A percentile compares a stretch with the other conserved stretches of the same genome.
phyloP scores from a whole-genome alignment of 495 filamentous ascomycete species.

The Trichodelitschia bisporula region DNA sequence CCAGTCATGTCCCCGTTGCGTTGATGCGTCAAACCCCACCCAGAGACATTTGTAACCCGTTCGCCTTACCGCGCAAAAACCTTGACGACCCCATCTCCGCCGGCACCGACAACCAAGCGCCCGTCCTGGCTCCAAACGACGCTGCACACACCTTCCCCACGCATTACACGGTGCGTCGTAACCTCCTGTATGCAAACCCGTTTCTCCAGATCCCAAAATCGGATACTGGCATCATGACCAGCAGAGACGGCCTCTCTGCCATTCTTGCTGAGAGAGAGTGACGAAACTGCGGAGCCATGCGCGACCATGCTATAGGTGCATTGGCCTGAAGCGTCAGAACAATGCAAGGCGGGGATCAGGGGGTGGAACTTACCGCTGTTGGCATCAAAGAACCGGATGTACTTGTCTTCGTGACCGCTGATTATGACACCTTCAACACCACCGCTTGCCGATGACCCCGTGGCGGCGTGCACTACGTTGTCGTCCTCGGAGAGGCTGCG shows the following conservation, averaged over 20 bases:
- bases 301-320: constrained; percentile 97
- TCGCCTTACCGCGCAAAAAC: constrained; percentile 64
- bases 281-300: constrained; percentile 75
- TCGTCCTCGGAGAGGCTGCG: constrained; percentile 39
- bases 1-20: neutral
- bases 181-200: constrained; percentile 83
- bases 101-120: constrained; percentile 77
- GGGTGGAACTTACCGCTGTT: constrained; percentile 60
- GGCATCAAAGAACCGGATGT: constrained; percentile 90
- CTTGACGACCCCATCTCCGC: constrained; percentile 93
- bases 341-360: neutral
- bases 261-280: constrained; percentile 73
- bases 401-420: constrained; percentile 84
- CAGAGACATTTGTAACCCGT: too few species aligned
- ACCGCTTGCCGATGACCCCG: constrained; percentile 49
- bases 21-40: neutral
- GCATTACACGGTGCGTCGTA: constrained; percentile 71
- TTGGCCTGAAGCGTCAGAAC: constrained; percentile 39
- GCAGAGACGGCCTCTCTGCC: constrained; percentile 86
- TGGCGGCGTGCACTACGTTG: constrained; percentile 47
- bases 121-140: constrained; percentile 92
- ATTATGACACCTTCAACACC: constrained; percentile 73
- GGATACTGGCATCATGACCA: constrained; percentile 78
- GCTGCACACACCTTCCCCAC: constrained; percentile 77
- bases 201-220: constrained; percentile 97